phyloP scores from a whole-genome alignment of 345 rosid species.

The Syzygium jambos region DNA sequence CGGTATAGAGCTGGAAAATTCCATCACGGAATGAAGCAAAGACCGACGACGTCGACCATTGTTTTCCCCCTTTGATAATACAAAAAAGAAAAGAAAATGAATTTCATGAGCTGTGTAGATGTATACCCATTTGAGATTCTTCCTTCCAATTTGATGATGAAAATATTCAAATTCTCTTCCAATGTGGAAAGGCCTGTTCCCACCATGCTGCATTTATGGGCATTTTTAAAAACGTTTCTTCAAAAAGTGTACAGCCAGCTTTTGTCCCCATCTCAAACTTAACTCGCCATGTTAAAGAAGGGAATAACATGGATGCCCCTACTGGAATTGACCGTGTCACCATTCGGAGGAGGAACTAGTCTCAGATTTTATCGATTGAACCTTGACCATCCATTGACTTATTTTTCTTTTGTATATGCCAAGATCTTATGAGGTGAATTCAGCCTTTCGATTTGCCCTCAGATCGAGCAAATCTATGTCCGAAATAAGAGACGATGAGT shows the following conservation, averaged over 20 bases:
- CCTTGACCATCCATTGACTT: background rate
- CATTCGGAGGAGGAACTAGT: background rate
- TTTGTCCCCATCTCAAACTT: constrained; percentile 5
- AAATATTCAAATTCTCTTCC: constrained; percentile 32
- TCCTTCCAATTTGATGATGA: constrained; percentile 23
- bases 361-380: background rate
- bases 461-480: background rate
- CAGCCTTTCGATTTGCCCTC: background rate
- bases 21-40: background rate
- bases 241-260: constrained; percentile 1
- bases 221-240: background rate
- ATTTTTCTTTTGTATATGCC: background rate
- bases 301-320: background rate
- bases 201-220: constrained; percentile 14
- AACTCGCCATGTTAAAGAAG: background rate
- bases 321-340: background rate
- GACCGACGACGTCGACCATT: background rate
- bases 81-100: background rate
- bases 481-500: background rate
- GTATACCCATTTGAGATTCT: constrained; percentile 15
- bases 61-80: background rate
- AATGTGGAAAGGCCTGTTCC: constrained; percentile 20
- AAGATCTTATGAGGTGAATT: background rate
- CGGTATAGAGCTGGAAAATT: background rate
- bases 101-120: background rate